A percentile compares a stretch with the other conserved stretches of the same genome.
Conservation (phyloP, 2,329 filamentous ascomycete genomes). For the Monosporascus sp. region DNA sequence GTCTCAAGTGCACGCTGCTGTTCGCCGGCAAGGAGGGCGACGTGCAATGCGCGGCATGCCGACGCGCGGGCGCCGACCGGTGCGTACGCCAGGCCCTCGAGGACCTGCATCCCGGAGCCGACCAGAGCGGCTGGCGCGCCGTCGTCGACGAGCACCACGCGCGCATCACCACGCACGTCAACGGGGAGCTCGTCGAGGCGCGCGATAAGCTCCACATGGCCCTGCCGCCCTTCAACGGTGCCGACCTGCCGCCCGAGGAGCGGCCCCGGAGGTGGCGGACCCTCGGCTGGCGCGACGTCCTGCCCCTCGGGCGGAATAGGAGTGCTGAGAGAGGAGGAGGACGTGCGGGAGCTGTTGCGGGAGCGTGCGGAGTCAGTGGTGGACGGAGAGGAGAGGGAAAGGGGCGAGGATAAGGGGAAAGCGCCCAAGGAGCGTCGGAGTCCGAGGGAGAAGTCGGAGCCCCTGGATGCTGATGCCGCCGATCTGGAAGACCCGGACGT, state of each 20-base stretch:
- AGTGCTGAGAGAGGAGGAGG: neutral
- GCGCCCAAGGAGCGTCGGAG: no score
- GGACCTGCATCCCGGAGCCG: neutral
- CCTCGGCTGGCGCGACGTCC: neutral
- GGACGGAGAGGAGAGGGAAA: neutral
- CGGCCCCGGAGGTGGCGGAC: neutral
- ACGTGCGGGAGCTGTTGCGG: neutral
- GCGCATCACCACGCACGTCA: neutral
- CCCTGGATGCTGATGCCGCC: no score
- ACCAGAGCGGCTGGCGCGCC: neutral
- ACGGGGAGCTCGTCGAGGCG: neutral
- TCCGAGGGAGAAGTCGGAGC: no score
- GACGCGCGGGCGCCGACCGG: conserved; percentile 7
- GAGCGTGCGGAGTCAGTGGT: neutral
- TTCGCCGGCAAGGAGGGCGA: conserved; percentile 12
- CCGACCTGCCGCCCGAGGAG: neutral
- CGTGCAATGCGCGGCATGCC: conserved; percentile 16
- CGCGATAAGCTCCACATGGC: neutral
- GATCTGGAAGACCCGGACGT: neutral
- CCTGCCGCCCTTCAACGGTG: neutral
- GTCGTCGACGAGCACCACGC: neutral
- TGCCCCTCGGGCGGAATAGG: neutral
- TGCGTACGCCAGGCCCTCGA: conserved; percentile 11
- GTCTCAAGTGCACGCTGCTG: conserved; percentile 18
- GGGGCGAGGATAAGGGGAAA: neutral